These are phyloP conservation scores for Diaporthe sp. DNA, from an alignment of 2,329 filamentous ascomycete species.

Conservation along the genomic window DNA sequence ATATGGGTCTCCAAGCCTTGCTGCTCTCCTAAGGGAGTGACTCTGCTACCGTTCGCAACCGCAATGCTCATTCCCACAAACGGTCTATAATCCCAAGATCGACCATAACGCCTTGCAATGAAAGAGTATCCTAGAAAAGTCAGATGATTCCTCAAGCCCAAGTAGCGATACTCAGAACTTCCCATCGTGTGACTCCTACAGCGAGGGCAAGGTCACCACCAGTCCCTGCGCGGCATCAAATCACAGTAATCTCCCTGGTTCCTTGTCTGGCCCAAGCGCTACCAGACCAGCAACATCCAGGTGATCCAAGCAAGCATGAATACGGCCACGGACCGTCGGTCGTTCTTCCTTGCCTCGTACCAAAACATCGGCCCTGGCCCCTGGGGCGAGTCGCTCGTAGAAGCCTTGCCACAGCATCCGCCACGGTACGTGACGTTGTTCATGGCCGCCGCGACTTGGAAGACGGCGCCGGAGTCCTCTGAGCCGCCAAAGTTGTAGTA, in stretches of 20 bases:
- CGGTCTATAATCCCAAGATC: constrained; percentile 17
- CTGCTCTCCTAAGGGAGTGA: constrained; percentile 14
- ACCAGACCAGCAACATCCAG: constrained; percentile 37
- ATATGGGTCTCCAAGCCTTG: background rate
- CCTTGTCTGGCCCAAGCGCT: constrained; percentile 38
- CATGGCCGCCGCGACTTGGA: constrained; percentile 76
- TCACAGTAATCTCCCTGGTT: constrained; percentile 36
- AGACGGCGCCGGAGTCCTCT: constrained; percentile 74
- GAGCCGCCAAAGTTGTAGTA: constrained; percentile 81
- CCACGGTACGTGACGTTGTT: constrained; percentile 79
- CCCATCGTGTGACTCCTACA: background rate
- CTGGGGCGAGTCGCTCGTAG: constrained; percentile 37
- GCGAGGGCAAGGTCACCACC: constrained; percentile 23
- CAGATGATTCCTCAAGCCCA: background rate
- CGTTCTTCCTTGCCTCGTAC: constrained; percentile 34
- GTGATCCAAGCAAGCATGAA: constrained; percentile 40
- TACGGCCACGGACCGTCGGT: constrained; percentile 31
- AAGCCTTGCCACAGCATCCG: constrained; percentile 66
- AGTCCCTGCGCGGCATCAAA: constrained; percentile 36
- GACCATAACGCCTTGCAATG: constrained; percentile 37
- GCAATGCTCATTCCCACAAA: constrained; percentile 2
- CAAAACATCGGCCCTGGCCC: constrained; percentile 37
- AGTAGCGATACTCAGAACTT: background rate
- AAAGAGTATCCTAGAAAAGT: constrained; percentile 14
- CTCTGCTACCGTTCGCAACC: background rate